phyloP scores from a whole-genome alignment of 176 grass and related monocot genomes.

The Poa annua region DNA sequence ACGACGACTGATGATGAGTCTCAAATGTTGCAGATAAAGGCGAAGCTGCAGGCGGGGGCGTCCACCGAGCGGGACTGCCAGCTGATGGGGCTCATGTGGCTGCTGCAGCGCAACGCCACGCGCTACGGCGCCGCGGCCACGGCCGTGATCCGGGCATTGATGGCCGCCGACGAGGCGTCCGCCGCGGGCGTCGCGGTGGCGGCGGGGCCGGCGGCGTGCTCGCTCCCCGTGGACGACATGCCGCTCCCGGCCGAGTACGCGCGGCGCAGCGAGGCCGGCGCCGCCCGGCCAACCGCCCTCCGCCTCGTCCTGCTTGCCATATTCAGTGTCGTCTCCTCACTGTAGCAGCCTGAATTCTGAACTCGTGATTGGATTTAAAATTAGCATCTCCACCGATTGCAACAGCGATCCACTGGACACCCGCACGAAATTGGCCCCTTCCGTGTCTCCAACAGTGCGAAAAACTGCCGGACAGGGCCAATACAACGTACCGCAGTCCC shows the following conservation, averaged over 20 bases:
- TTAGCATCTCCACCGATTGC: no score
- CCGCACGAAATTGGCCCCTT: no score
- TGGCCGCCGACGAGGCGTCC: conserved; percentile 70
- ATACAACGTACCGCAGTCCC: no score
- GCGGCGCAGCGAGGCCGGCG: conserved; percentile 40
- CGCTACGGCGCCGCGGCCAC: conserved; percentile 64
- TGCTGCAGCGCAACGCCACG: conserved; percentile 75
- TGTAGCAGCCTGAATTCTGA: conserved; percentile 5
- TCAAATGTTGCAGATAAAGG: conserved; percentile 48
- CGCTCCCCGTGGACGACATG: conserved; percentile 59
- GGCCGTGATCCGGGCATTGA: conserved; percentile 71
- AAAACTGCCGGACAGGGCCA: no score
- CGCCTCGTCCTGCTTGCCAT: conserved; percentile 21
- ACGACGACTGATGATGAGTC: background rate
- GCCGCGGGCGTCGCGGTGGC: conserved; percentile 23
- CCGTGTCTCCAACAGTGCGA: no score
- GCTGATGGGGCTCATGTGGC: conserved; percentile 93
- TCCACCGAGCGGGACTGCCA: conserved; percentile 72
- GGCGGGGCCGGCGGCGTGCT: conserved; percentile 59
- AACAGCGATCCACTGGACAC: no score
- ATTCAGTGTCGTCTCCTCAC: background rate
- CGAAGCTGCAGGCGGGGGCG: conserved; percentile 22
- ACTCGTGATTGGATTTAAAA: conserved; percentile 11
- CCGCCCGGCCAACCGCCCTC: background rate
- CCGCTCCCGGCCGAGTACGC: conserved; percentile 71